These are phyloP conservation scores for Fusarium papillatum DNA, from an alignment of 2,329 filamentous ascomycete genomes.

Conservation along the genomic window DNA sequence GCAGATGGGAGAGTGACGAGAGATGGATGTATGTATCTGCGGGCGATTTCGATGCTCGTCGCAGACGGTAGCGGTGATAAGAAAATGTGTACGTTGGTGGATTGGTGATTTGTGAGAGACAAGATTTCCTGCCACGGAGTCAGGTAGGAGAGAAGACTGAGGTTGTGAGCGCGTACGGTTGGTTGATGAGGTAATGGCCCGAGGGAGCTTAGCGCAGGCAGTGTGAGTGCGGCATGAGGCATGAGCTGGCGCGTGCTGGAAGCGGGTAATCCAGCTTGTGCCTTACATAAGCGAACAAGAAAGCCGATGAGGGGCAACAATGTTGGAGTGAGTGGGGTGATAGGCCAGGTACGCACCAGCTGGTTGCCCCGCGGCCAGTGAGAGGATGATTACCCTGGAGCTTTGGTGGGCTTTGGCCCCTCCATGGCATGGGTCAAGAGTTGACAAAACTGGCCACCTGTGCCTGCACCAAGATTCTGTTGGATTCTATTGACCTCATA, in stretches of 20 bases:
- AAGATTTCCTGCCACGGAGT: slow-evolving; percentile 27
- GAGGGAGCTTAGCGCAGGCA: slow-evolving; percentile 18
- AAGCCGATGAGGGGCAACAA: slow-evolving; percentile 7
- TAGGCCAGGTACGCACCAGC: slow-evolving; percentile 7
- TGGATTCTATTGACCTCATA: slow-evolving; percentile 21
- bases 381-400: slow-evolving; percentile 8
- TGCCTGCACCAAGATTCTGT: slow-evolving; percentile 20
- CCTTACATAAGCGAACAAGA: slow-evolving; percentile 35
- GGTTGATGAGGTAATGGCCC: slow-evolving; percentile 47
- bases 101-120: slow-evolving; percentile 29
- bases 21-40: slow-evolving; percentile 18
- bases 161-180: slow-evolving; percentile 32
- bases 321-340: background rate
- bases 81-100: slow-evolving; percentile 18
- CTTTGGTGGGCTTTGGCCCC: slow-evolving; percentile 15
- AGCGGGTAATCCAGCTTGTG: background rate
- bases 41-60: slow-evolving; percentile 22
- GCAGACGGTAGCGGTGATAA: slow-evolving; percentile 27
- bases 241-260: slow-evolving; percentile 25
- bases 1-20: background rate
- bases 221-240: slow-evolving; percentile 27
- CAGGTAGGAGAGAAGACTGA: slow-evolving; percentile 27
- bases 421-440: slow-evolving; percentile 18
- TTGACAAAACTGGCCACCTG: slow-evolving; percentile 6
- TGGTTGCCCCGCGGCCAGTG: slow-evolving; percentile 21